Conservation (phyloP, 139 green algal genomes). For the Bryopsis sp. region DNA sequence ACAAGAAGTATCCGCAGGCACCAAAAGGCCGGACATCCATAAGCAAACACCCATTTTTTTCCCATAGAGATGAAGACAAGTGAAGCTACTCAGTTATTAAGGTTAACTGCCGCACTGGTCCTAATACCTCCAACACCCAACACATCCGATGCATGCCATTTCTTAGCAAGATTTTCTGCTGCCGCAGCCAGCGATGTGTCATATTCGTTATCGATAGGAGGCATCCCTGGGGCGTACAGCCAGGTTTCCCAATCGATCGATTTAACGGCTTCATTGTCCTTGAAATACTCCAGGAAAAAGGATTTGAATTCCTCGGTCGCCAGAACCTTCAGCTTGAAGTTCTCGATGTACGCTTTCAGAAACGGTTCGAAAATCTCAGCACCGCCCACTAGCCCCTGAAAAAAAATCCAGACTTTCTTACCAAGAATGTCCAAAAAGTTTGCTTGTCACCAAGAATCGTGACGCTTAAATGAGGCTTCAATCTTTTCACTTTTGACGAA, state of each 20-base stretch:
- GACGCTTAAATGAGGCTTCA: too few relatives aligned
- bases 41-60: too few relatives aligned
- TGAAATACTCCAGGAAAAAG: slow-evolving; percentile 63
- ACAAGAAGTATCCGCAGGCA: too few relatives aligned
- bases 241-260: slow-evolving; percentile 71
- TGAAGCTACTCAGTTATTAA: too few relatives aligned
- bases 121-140: slow-evolving; percentile 48
- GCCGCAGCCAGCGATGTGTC: slow-evolving; percentile 45
- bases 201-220: slow-evolving; percentile 61
- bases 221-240: slow-evolving; percentile 64
- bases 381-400: slow-evolving; percentile 52
- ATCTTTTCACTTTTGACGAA: too few relatives aligned
- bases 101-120: too few relatives aligned
- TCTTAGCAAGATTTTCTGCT: slow-evolving; percentile 51
- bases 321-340: slow-evolving; percentile 37
- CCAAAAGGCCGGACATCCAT: too few relatives aligned
- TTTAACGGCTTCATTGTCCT: slow-evolving; percentile 21
- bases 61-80: too few relatives aligned
- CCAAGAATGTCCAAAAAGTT: too few relatives aligned
- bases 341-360: slow-evolving; percentile 43
- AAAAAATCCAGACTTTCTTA: too few relatives aligned
- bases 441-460: too few relatives aligned
- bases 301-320: slow-evolving; percentile 45
- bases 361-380: slow-evolving; percentile 60
- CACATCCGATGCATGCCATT: slow-evolving; percentile 53